Conservation (phyloP, 352 stramenopile species). For the Globisporangium apiculatum region DNA sequence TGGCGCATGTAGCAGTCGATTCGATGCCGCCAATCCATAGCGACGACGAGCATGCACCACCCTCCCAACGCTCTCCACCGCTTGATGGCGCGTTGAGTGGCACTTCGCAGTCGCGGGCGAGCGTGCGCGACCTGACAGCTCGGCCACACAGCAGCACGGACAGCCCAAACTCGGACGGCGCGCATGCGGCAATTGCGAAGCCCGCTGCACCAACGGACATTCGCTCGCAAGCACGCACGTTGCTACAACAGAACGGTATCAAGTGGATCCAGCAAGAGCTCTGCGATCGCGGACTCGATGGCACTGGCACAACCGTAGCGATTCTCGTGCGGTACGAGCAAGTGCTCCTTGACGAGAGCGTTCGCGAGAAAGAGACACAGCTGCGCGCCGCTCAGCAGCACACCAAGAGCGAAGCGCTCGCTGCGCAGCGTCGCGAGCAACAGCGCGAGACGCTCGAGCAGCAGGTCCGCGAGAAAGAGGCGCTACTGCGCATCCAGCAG, state of each 20-base stretch:
- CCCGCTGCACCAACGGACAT: not conserved
- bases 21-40: not conserved
- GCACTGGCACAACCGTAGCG: conserved; percentile 27
- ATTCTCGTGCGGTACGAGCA: conserved; percentile 43
- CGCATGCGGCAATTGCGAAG: no score
- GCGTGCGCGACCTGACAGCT: no score
- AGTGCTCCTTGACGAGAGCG: conserved; percentile 30
- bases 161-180: no score
- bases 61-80: no score
- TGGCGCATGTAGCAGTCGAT: not conserved
- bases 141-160: no score
- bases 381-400: conserved; percentile 9
- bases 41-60: not conserved
- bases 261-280: conserved; percentile 80
- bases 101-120: no score
- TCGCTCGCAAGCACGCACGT: conserved; percentile 16
- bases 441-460: conserved; percentile 34
- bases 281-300: conserved; percentile 62
- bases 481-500: conserved; percentile 25
- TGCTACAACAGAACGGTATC: conserved; percentile 32
- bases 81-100: no score
- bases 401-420: conserved; percentile 23
- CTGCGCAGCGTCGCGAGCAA: conserved; percentile 16
- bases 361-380: not conserved
- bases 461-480: conserved; percentile 28